Conservation (phyloP, 140 eudicot genomes). For the Bidens hawaiensis region DNA sequence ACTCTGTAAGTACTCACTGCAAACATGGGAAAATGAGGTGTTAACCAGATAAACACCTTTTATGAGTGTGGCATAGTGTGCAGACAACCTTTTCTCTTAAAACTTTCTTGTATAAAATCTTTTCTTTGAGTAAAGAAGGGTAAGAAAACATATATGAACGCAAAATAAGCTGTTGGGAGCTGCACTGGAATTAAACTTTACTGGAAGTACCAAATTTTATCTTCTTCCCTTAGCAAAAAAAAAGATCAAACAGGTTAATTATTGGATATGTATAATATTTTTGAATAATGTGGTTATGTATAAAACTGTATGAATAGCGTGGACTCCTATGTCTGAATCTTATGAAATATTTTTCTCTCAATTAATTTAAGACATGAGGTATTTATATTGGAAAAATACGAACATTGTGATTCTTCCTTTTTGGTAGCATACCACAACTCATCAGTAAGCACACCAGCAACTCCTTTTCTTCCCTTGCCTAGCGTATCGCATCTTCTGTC, state of each 20-base stretch:
- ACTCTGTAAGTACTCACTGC: conserved; percentile 10
- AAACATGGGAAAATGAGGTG: neutral
- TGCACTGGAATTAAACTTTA: neutral
- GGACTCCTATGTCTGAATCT: neutral
- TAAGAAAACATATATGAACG: conserved; percentile 2
- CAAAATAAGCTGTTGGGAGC: neutral
- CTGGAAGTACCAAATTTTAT: neutral
- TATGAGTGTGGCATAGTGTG: conserved; percentile 1
- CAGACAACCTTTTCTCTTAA: neutral
- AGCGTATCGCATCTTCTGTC: neutral
- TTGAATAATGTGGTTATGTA: too few species aligned
- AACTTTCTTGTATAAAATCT: neutral
- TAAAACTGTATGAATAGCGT: too few species aligned
- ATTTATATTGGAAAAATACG: neutral
- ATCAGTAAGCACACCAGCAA: neutral
- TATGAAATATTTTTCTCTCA: neutral
- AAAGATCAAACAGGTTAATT: neutral
- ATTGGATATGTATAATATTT: neutral
- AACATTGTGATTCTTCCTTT: neutral
- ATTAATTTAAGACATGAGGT: neutral
- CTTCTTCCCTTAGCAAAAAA: neutral
- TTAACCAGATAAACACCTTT: conserved; percentile 3
- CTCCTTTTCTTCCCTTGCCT: neutral
- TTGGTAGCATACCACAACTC: neutral
- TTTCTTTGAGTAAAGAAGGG: neutral